Conservation (phyloP, 2,329 filamentous ascomycete species). For the Pseudogymnoascus sp. region DNA sequence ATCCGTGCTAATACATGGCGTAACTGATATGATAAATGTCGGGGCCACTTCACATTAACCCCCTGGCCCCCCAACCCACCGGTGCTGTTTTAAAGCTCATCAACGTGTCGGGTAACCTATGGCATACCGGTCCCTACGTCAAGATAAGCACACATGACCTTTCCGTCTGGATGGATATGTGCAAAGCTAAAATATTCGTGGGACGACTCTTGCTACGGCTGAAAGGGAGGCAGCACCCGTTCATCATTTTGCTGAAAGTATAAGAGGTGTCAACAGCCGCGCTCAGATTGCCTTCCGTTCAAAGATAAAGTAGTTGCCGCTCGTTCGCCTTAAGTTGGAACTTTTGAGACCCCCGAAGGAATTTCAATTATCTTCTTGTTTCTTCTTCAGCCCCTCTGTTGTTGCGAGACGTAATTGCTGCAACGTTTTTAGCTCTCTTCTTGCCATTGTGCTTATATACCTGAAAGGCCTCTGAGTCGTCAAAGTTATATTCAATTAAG, state of each 20-base stretch:
- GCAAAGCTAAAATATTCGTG: not conserved
- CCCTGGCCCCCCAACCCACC: not conserved
- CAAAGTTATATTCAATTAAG: not conserved
- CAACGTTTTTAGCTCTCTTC: not conserved
- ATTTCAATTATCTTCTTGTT: not conserved
- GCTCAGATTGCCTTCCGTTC: not conserved
- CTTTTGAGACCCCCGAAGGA: not conserved
- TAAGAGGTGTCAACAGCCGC: not conserved
- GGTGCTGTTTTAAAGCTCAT: not conserved
- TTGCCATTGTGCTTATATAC: not conserved
- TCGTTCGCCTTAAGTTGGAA: not conserved
- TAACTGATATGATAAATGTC: constrained; percentile 1
- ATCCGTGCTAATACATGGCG: not conserved
- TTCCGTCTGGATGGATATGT: not conserved
- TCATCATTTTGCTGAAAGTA: not conserved
- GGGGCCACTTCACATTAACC: not conserved
- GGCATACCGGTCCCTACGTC: not conserved
- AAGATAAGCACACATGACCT: constrained; percentile 3
- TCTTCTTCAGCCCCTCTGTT: not conserved
- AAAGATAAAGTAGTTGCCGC: not conserved
- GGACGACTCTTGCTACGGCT: not conserved
- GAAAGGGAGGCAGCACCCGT: not conserved
- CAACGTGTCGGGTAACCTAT: not conserved
- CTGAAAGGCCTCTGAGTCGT: not conserved
- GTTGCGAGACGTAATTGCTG: not conserved